phyloP scores from a whole-genome alignment of 2,329 filamentous ascomycete species.

The Fusarium nisikadoi region DNA sequence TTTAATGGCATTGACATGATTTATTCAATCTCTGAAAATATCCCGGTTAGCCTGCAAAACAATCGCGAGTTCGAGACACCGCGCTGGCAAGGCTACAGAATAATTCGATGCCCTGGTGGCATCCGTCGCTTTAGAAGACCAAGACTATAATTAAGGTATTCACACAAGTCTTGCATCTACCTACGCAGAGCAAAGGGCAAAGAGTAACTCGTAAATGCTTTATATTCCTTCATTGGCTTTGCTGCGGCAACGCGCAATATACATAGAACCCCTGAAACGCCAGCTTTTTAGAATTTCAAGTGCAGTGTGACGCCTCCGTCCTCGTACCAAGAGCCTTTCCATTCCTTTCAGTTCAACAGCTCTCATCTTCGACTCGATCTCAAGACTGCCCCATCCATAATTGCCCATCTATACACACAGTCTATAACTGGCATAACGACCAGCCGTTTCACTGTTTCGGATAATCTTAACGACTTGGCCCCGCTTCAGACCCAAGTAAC shows the following conservation, averaged over 20 bases:
- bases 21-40: background rate
- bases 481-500: slow-evolving; percentile 88
- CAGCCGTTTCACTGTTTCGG: slow-evolving; percentile 92
- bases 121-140: background rate
- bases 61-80: background rate
- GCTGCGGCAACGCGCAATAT: slow-evolving; percentile 42
- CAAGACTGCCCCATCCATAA: background rate
- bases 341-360: slow-evolving; percentile 23
- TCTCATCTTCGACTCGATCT: background rate
- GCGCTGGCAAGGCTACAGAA: background rate
- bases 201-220: slow-evolving; percentile 1
- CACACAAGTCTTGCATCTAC: background rate
- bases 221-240: slow-evolving; percentile 41
- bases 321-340: slow-evolving; percentile 35
- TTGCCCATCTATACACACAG: slow-evolving; percentile 63
- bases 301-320: slow-evolving; percentile 46
- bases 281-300: slow-evolving; percentile 46
- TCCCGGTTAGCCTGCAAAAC: background rate
- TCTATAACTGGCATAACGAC: slow-evolving; percentile 95
- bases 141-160: background rate
- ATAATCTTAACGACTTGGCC: slow-evolving; percentile 99
- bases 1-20: slow-evolving; percentile 37
- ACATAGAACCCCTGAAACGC: slow-evolving; percentile 47
- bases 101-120: too few species aligned
- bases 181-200: background rate